phyloP scores from a whole-genome alignment of 805 yeast genomes.

The Candida suzukii region DNA sequence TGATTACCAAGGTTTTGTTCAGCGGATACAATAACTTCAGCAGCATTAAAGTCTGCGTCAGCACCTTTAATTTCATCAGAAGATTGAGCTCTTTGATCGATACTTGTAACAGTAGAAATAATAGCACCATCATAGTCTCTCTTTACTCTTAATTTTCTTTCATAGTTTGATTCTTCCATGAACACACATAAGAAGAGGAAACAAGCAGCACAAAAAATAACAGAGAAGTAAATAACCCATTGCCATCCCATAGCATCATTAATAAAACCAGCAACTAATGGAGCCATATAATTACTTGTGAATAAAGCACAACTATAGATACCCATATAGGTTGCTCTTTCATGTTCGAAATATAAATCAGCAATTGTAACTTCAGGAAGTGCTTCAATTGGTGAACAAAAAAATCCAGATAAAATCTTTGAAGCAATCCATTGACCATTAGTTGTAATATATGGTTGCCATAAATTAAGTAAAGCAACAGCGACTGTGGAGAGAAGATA shows the following conservation, averaged over 20 bases:
- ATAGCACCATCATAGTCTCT: constrained; percentile 17
- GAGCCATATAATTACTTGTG: constrained; percentile 49
- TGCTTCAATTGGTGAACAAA: constrained; percentile 35
- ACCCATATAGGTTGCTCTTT: constrained; percentile 40
- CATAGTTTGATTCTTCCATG: constrained; percentile 52
- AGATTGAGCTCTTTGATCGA: constrained; percentile 9
- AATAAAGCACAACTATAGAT: constrained; percentile 48
- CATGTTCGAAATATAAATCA: constrained; percentile 46
- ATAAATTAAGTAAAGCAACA: constrained; percentile 21
- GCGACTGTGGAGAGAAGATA: constrained; percentile 26
- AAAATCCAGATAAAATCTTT: constrained; percentile 23
- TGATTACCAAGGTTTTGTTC: constrained; percentile 24
- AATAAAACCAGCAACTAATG: constrained; percentile 53
- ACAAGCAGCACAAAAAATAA: constrained; percentile 37
- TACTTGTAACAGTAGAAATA: constrained; percentile 16
- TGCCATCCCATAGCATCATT: constrained; percentile 42
- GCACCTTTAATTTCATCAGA: constrained; percentile 5
- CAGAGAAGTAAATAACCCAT: constrained; percentile 45
- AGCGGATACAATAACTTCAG: constrained; percentile 9
- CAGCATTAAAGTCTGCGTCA: constrained; percentile 6
- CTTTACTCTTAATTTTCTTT: constrained; percentile 20
- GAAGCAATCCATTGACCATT: constrained; percentile 26
- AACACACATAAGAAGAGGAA: constrained; percentile 33
- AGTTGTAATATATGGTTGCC: constrained; percentile 26
- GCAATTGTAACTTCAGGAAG: constrained; percentile 42